Evolutionary conservation across 1,139 yeast genomes (phyloP).

Genomic region (Arxiozyma slooffiae): DNA sequence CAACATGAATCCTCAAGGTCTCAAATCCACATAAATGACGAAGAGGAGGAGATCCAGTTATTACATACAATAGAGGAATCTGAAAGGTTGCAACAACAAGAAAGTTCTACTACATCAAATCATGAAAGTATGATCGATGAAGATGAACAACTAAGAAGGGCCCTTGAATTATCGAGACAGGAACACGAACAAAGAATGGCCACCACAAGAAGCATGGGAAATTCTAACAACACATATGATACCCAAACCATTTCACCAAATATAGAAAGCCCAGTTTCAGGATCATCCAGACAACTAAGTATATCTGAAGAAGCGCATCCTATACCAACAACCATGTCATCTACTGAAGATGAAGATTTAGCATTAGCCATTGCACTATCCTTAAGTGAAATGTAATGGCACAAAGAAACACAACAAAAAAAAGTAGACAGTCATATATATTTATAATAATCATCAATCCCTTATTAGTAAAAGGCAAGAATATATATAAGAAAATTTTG

Average conservation of each 20-base stretch:
- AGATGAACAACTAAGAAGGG: slow-evolving; percentile 31
- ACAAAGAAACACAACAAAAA: too few relatives aligned
- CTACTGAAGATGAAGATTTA: slow-evolving; percentile 22
- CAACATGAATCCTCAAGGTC: slow-evolving; percentile 11
- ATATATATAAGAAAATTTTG: too few relatives aligned
- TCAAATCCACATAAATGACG: not conserved
- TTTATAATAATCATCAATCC: not conserved
- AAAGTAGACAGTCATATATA: not conserved
- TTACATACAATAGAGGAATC: slow-evolving; percentile 23
- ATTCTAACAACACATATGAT: not conserved
- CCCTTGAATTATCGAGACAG: slow-evolving; percentile 32
- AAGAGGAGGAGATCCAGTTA: slow-evolving; percentile 14
- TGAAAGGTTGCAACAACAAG: slow-evolving; percentile 40
- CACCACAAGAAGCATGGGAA: not conserved
- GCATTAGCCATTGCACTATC: slow-evolving; percentile 29
- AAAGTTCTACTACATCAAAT: slow-evolving; percentile 4
- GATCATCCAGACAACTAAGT: not conserved
- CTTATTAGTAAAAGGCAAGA: too few relatives aligned
- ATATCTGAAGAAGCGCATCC: not conserved
- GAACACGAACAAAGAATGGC: slow-evolving; percentile 1
- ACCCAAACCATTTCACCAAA: not conserved
- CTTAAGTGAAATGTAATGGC: slow-evolving; percentile 25
- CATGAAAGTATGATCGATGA: slow-evolving; percentile 19
- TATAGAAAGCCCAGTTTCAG: not conserved
- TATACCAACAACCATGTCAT: not conserved